Evolutionary conservation across 2,329 filamentous ascomycete genomes (phyloP).

Genomic region (Bipolaris oryzae): DNA sequence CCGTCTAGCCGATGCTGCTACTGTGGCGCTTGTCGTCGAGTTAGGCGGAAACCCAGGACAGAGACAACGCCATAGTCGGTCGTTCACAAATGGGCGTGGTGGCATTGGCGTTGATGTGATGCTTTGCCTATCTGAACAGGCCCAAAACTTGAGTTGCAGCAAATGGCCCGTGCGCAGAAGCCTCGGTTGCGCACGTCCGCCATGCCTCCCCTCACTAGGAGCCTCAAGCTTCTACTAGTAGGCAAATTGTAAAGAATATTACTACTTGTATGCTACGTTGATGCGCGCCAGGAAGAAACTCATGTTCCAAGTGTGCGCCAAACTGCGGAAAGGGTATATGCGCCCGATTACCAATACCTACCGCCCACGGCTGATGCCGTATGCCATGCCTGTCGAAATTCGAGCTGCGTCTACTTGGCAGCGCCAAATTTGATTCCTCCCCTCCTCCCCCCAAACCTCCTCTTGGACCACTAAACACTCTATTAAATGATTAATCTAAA

Average conservation of each 20-base stretch:
- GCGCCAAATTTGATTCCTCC: background rate
- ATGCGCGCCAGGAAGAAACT: background rate
- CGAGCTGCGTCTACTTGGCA: slow-evolving; percentile 2
- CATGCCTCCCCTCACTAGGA: background rate
- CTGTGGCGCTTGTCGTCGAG: background rate
- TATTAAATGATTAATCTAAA: background rate
- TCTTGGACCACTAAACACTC: background rate
- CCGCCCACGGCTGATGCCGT: slow-evolving; percentile 1
- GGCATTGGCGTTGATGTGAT: slow-evolving; percentile 31
- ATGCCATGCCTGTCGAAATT: slow-evolving; percentile 6
- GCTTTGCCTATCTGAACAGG: slow-evolving; percentile 5
- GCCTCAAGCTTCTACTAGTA: no score
- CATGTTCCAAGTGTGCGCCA: background rate
- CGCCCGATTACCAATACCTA: slow-evolving; percentile 11
- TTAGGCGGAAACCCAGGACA: slow-evolving; percentile 36
- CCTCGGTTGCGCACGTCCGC: background rate
- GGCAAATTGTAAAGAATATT: background rate
- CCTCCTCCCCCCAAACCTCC: background rate
- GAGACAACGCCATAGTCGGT: slow-evolving; percentile 45
- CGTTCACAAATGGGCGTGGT: slow-evolving; percentile 41
- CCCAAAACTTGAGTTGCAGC: slow-evolving; percentile 3
- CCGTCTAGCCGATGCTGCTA: slow-evolving; percentile 2
- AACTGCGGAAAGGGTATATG: slow-evolving; percentile 17
- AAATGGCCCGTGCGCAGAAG: slow-evolving; percentile 5
- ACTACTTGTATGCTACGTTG: slow-evolving; percentile 6